A percentile compares a stretch with the other conserved stretches of the same genome.
Conservation (phyloP, 2,329 filamentous ascomycete genomes). For the Microcyclosporella mali region DNA sequence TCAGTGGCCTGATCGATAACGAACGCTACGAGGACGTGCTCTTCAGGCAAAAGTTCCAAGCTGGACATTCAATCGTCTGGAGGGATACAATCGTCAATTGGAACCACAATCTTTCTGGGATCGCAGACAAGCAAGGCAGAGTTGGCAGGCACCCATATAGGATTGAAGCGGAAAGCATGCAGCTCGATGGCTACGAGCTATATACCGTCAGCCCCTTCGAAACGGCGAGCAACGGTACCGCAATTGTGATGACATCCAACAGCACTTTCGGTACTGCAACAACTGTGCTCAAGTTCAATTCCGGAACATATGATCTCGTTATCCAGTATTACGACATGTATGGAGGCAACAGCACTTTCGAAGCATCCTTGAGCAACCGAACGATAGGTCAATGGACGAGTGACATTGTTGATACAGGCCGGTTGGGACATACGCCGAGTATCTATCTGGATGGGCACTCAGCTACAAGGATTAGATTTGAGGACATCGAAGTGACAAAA, state of each 20-base stretch:
- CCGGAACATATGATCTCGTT: constrained; percentile 56
- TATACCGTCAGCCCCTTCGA: constrained; percentile 54
- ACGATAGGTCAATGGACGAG: constrained; percentile 50
- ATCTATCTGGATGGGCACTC: constrained; percentile 59
- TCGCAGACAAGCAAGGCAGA: constrained; percentile 51
- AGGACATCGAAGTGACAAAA: constrained; percentile 42
- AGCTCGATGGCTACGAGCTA: constrained; percentile 51
- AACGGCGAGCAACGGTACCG: constrained; percentile 50
- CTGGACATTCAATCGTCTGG: constrained; percentile 66
- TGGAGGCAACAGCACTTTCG: constrained; percentile 52
- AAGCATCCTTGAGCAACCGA: constrained; percentile 49
- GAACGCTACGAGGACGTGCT: constrained; percentile 55
- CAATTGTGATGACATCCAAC: constrained; percentile 53
- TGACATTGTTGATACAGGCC: constrained; percentile 44
- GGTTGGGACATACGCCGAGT: constrained; percentile 53
- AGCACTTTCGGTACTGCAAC: constrained; percentile 46
- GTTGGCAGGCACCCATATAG: constrained; percentile 58
- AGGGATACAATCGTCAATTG: constrained; percentile 61
- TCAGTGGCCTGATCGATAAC: constrained; percentile 53
- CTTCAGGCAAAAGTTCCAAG: constrained; percentile 58
- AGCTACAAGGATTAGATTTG: constrained; percentile 57
- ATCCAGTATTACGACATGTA: constrained; percentile 62
- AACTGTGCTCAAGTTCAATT: constrained; percentile 42
- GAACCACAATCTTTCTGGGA: constrained; percentile 56
- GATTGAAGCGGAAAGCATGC: constrained; percentile 64